Evolutionary conservation across 2,329 filamentous ascomycete species (phyloP), one percentile per base, ranked within the genome.

Genomic region (Colletotrichum melonis): DNA sequence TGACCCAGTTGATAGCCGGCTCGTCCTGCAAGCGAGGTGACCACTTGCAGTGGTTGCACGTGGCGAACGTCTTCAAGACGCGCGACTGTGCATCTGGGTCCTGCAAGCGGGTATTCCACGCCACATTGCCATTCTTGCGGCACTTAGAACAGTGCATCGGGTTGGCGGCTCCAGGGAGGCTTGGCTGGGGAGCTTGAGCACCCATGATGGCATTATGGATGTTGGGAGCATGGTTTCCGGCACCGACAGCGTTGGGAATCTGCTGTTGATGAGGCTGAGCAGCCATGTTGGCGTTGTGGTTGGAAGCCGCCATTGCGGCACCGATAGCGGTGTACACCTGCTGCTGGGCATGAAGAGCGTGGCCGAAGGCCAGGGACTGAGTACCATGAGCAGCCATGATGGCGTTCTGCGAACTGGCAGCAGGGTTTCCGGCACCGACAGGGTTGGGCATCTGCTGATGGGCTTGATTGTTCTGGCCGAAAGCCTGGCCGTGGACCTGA

Each of bases 41-140:
- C 42, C 42, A 49, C 42, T 49, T 8, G 4, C 42, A 71, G 19
- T 52, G 68, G 63, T 71, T 71, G 26, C 63, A 71, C 4, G 55
- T 30, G 2, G 22, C n/a, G 24, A 42, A 67, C 19, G 55, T 28
- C 38, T 26, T 57, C 0, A 11, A 30, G 22, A 22, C 35, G 12
- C 26, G 2, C 54, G 54, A 38, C 1, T n/a, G n/a, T 11, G 60
- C 54, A 54, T 70, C 54, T 0, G 24, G 28, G 4, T 14, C 8
- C 26, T 22, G n/a, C 38, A 12, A 70, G 6, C 62, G 22, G 7
- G 28, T 28, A 7, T 62, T 54, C 66, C 49, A 69, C 2, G 24
- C 26, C 7, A n/a, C 12, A 22, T 22, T 35, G 28, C 65, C 32
- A 6, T 7, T 26, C 4, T 30, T 35, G 5, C 64, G 54, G 30